Base-by-base conservation (phyloP, 2,329 filamentous ascomycete species). In the Achaetomium macrosporum region DNA sequence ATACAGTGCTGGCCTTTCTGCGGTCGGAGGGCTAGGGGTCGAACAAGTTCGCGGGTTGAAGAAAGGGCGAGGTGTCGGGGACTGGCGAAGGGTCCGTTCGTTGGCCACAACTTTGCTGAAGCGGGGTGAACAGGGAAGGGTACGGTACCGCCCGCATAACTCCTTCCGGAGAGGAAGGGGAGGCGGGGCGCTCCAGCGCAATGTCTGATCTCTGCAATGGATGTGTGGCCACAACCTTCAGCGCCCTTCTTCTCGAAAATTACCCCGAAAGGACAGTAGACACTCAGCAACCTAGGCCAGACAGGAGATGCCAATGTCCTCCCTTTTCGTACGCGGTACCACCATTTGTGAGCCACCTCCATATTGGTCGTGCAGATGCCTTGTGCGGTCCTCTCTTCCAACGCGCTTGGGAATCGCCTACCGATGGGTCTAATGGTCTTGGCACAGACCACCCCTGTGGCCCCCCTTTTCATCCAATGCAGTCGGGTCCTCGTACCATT, bases 91-190 rank as follows among this genome's bases (percentile, higher is more conserved):
- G 50, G 46, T 46, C 43, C 31, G 48, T 54, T 44, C 53, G 48
- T 52, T 54, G 54, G 54, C 49, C 43, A 49, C 49, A 56, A 44
- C 48, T 51, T 46, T 51, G 25, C 20, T 42, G 17, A 40, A 49
- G 56, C 56, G 56, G 56, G 56, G 56, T 58, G 56, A 39, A 46
- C 50, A 54, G 47, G 55, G 53, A 12, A 36, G 42, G 48, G 43
- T 29, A 43, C 33, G 19, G 47, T 47, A 50, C 47, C 47, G 41
- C 52, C 13, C 13, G 15, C 15, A 16, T 13, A n/a, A n/a, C 49
- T 7, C 39, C 29, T 46, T 42, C 33, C 44, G 20, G 13, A 20
- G 17, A 16, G 31, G 17, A 37, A 7, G 47, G 37, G 25, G 37
- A 5, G 29, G 30, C 30, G 42, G 13, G 31, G 46, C 36, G 45